phyloP scores from a whole-genome alignment of 768 basidiomycete species.

The Amanita rimosa region DNA sequence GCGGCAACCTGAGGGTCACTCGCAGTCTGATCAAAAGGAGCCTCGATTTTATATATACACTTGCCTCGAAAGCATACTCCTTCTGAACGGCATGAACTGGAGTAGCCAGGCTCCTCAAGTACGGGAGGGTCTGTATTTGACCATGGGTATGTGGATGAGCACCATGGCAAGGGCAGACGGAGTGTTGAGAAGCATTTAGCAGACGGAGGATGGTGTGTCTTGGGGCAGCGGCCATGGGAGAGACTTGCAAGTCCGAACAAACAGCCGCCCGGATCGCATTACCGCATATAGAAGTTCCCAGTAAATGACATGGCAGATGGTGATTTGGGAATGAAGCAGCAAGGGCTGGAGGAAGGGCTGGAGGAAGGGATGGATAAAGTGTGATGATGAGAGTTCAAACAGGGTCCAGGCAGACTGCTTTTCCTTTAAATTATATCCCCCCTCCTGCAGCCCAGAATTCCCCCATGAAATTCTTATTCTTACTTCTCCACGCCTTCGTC shows the following conservation, averaged over 20 bases:
- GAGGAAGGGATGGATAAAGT: too few relatives aligned
- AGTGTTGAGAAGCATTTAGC: slow-evolving; percentile 64
- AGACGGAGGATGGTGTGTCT: slow-evolving; percentile 60
- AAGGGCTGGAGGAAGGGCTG: background rate
- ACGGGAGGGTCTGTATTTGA: slow-evolving; percentile 39
- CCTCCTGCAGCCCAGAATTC: slow-evolving; percentile 16
- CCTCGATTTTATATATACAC: slow-evolving; percentile 4
- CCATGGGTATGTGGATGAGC: slow-evolving; percentile 31
- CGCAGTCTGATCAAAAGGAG: background rate
- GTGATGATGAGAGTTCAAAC: background rate
- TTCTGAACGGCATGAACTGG: slow-evolving; percentile 64
- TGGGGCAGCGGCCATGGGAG: slow-evolving; percentile 38
- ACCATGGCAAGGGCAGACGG: slow-evolving; percentile 73
- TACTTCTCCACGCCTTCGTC: slow-evolving; percentile 26
- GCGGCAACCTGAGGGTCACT: slow-evolving; percentile 57
- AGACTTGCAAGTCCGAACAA: background rate
- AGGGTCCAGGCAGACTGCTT: background rate
- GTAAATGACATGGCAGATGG: background rate
- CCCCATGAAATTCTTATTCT: slow-evolving; percentile 31
- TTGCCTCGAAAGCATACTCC: slow-evolving; percentile 88
- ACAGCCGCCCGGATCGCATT: too few relatives aligned
- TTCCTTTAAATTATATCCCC: slow-evolving; percentile 13
- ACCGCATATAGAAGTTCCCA: slow-evolving; percentile 8
- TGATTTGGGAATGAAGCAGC: background rate
- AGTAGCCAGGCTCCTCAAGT: slow-evolving; percentile 65